Base-by-base conservation (phyloP, 2,329 filamentous ascomycete genomes). In the Cordyceps farinosa region DNA sequence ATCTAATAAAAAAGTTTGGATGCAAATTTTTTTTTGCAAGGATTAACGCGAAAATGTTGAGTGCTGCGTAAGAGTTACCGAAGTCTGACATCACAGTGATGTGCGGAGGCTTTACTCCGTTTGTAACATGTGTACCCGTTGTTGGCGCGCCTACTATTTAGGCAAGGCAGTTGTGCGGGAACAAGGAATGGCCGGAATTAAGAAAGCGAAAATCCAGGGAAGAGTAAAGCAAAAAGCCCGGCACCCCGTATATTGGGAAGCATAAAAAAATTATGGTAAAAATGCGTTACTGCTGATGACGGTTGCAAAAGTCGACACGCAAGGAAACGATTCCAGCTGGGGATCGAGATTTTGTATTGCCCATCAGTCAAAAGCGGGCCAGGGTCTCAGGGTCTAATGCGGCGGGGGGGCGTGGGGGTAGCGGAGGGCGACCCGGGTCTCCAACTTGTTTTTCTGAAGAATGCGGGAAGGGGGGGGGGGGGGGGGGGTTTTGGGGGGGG, bases 311-410 rank as follows among this genome's bases (percentile, higher is more conserved):
- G 42, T 57, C 22, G 30, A 57, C 34, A 50, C 32, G 42, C 34
- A 50, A 32, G 10, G n/a, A 42, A 47, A 51, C 52, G 45, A 62
- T 57, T 62, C 61, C 29, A 55, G 42, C n/a, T 50, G 36, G 29
- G 13, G 61, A 62, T 62, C 61, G 61, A 62, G 61, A 62, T 57
- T 62, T 62, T 57, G 61, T 56, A 62, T 55, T 56, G 53, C 29
- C 42, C 52, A 62, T 62, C 61, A 62, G 61, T 55, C 36, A 56
- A 51, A 61, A 53, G 58, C n/a, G 58, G 58, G 40, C 29, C 27
- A 57, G 61, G 61, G 61, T 62, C 61, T 62, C 60, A 62, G 61
- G 61, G 61, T 62, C 61, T 50, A 60, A 48, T 54, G 22, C 22
- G 56, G 48, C 36, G 48, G n/a, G 38, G 45, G 38, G 58, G 50